These are phyloP conservation scores for Globisporangium paddicum DNA, from an alignment of 352 stramenopile genomes.

Conservation along the genomic window DNA sequence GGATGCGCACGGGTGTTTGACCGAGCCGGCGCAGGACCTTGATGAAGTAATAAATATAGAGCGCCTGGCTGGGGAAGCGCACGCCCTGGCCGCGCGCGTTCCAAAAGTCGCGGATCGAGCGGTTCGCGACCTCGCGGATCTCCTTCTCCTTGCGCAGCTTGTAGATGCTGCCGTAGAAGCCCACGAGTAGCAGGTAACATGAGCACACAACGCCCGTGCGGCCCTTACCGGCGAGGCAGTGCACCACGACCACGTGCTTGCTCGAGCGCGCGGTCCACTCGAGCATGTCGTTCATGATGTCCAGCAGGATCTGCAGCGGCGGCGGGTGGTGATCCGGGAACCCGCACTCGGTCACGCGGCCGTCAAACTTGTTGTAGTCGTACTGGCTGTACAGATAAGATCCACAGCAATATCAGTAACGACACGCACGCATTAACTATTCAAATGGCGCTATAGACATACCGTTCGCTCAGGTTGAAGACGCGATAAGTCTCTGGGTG, in stretches of 20 bases:
- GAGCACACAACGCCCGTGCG: slow-evolving; percentile 79
- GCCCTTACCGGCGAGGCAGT: slow-evolving; percentile 77
- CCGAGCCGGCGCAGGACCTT: slow-evolving; percentile 54
- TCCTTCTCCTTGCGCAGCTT: slow-evolving; percentile 61
- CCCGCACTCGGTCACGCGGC: slow-evolving; percentile 66
- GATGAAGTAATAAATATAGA: slow-evolving; percentile 89
- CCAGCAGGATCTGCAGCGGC: slow-evolving; percentile 67
- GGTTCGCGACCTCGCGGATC: slow-evolving; percentile 58
- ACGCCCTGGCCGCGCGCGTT: slow-evolving; percentile 73
- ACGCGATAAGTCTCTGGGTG: slow-evolving; percentile 67
- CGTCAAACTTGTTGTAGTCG: slow-evolving; percentile 72
- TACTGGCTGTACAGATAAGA: slow-evolving; percentile 29
- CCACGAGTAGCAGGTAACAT: slow-evolving; percentile 74
- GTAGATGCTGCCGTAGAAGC: slow-evolving; percentile 69
- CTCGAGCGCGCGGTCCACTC: slow-evolving; percentile 54
- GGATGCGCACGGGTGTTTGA: slow-evolving; percentile 49
- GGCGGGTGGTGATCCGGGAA: slow-evolving; percentile 82
- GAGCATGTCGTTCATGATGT: slow-evolving; percentile 86
- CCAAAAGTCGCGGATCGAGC: slow-evolving; percentile 73
- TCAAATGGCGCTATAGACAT: not conserved
- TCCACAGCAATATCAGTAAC: not conserved
- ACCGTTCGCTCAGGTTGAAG: slow-evolving; percentile 83
- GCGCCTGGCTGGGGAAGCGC: slow-evolving; percentile 72
- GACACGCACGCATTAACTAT: not conserved
- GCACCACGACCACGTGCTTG: slow-evolving; percentile 77